Conservation (phyloP, 768 basidiomycete genomes). For the Candolleomyces aberdarensis region DNA sequence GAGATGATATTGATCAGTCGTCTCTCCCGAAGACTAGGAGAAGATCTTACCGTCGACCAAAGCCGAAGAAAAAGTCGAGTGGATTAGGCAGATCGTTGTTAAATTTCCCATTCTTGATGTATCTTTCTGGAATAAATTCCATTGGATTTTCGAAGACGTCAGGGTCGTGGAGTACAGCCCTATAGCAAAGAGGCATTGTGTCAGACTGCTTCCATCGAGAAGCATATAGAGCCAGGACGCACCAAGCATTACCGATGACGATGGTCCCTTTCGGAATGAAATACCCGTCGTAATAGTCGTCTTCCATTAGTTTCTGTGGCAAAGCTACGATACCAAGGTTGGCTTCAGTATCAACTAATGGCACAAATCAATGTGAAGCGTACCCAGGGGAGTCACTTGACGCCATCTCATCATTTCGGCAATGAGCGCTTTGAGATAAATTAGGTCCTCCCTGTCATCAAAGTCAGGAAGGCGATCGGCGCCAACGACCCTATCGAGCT, state of each 20-base stretch:
- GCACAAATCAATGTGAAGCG: not conserved
- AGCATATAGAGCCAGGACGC: not conserved
- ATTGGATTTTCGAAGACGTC: constrained; percentile 14
- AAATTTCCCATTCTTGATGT: constrained; percentile 14
- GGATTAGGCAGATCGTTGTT: constrained; percentile 24
- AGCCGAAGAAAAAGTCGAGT: constrained; percentile 23
- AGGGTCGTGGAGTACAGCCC: constrained; percentile 20
- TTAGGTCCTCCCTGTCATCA: constrained; percentile 13
- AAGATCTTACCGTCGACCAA: constrained; percentile 23
- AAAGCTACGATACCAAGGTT: not conserved
- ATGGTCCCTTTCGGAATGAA: constrained; percentile 10
- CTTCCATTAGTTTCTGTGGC: constrained; percentile 5
- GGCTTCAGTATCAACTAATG: not conserved
- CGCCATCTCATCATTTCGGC: constrained; percentile 18
- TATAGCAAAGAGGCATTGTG: constrained; percentile 1
- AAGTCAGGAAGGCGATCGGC: constrained; percentile 19
- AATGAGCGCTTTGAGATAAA: constrained; percentile 18
- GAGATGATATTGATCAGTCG: not conserved
- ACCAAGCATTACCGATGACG: constrained; percentile 10
- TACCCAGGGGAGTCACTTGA: not conserved
- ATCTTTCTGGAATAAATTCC: constrained; percentile 18
- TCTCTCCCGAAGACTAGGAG: not conserved
- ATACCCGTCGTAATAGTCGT: constrained; percentile 8
- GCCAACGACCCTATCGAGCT: constrained; percentile 21
- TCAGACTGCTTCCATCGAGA: not conserved